Evolutionary conservation across 2,329 filamentous ascomycete genomes (phyloP).

Genomic region (Neopestalotiopsis rosae): DNA sequence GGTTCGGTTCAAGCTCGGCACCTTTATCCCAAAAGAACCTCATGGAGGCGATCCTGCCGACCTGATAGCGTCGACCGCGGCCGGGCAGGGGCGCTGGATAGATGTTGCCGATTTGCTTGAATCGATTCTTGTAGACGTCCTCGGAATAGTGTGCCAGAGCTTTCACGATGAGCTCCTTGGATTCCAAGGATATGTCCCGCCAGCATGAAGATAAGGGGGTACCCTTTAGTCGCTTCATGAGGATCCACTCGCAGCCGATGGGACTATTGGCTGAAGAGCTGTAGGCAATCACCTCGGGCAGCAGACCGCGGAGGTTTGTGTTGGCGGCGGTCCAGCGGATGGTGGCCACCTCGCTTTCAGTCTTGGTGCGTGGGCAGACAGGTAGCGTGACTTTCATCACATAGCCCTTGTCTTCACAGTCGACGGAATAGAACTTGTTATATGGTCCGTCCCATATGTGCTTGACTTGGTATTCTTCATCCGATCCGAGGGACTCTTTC

Average conservation of each 20-base stretch:
- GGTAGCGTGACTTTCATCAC: constrained; percentile 34
- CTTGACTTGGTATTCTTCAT: constrained; percentile 25
- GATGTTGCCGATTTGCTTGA: constrained; percentile 36
- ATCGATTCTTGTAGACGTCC: constrained; percentile 24
- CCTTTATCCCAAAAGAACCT: constrained; percentile 36
- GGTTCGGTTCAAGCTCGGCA: constrained; percentile 20
- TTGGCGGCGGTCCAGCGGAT: constrained; percentile 29
- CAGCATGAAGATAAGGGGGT: constrained; percentile 33
- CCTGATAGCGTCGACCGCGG: constrained; percentile 11
- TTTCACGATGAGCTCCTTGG: constrained; percentile 35
- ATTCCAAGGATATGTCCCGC: constrained; percentile 24
- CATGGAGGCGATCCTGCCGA: constrained; percentile 33
- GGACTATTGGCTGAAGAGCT: constrained; percentile 28
- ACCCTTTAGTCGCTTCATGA: constrained; percentile 34
- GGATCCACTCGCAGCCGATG: constrained; percentile 38
- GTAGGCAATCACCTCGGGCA: constrained; percentile 30
- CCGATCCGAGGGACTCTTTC: constrained; percentile 19
- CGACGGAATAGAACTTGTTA: constrained; percentile 32
- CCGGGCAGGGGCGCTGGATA: constrained; percentile 22
- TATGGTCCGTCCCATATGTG: constrained; percentile 27
- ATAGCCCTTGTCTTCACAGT: constrained; percentile 35
- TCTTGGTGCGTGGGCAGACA: constrained; percentile 31
- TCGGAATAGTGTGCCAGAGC: constrained; percentile 32
- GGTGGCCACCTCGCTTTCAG: constrained; percentile 37
- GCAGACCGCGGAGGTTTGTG: constrained; percentile 27